Evolutionary conservation across 208 protist species (phyloP), one percentile per base, ranked within the genome.

Genomic region (Endotrypanum monterogeii): DNA sequence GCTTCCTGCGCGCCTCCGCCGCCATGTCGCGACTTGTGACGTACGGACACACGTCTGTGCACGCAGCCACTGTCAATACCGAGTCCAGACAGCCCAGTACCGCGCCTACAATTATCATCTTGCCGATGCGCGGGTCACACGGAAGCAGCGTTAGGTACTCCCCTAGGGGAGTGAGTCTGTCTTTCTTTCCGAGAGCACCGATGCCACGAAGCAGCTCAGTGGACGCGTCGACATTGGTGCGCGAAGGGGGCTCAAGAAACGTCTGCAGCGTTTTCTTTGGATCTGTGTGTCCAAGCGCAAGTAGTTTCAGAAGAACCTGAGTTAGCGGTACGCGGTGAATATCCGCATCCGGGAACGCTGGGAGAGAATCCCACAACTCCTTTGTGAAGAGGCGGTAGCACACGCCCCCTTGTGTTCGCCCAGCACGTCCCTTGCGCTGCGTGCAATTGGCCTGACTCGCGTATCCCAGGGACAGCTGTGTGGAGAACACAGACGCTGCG

Each of bases 341-440:
- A 77, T 99, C 98, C 3, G 98, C 96, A 52, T 84, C 79, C 12
- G 90, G 91, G 76, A 94, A 96, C 0, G 79, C 80, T 18, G 83
- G 79, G 71, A 98, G 74, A 25, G 81, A 79, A 50, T 85, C 82
- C 83, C 86, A 94, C 41, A 86, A 57, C 14, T 65, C 77, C 18
- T 84, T 79, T 0, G 98, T 98, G 83, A 99, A 99, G 39, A 99
- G 87, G 20, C 98, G 87, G 89, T 99, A 99, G 83, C 97, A 99
- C 70, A 99, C 98, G 32, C 99, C 99, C 9, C 98, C 95, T 56
- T 92, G 80, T 25, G 99, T 99, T 67, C 99, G 89, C 32, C 99
- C 99, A 4, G 99, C 99, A 78, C 99, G 95, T 52, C 99, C 99
- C 28, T 98, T 98, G 18, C 99, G 92, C 93, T 99, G 99, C 35